Base-by-base conservation (phyloP, 805 yeast species). In the Kregervanrija delftensis region DNA sequence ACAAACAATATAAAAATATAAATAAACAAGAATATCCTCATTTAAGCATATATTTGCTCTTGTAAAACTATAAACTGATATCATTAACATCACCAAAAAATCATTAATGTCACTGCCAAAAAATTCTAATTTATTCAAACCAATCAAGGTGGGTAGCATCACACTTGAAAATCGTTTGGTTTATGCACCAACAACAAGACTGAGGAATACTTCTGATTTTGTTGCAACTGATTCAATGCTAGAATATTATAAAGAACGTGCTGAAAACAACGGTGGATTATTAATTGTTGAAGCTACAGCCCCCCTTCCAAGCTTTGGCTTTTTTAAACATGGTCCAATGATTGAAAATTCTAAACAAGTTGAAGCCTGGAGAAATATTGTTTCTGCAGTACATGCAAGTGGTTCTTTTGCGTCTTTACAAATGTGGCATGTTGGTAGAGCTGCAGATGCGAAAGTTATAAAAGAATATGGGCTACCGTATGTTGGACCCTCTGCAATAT, bases 221-320 rank as follows among this genome's bases (percentile, higher is more conserved):
- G 65, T 67, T 31, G 76, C 81, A 11, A 64, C 72, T 3, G 77
- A 74, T 33, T 66, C 75, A 47, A 65, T 71, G 48, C 56, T 62
- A 12, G 65, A 72, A 47, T 79, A 81, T 59, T 83, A 83, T 55
- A 66, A 57, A 28, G 77, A 78, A 52, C 68, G 86, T 52, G 71
- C 86, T 0, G 55, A 64, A 39, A 61, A 64, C 45, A 74, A 76
- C 13, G 88, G 88, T 13, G 72, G 85, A n/a, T 60, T 83, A 48
- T 49, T 81, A 31, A 72, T 79, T 51, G 64, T 82, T 8, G 89
- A 83, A 58, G 87, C 79, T 11, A 72, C 83, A 1, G 69, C 68
- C 52, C 69, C 71, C 11, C 63, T 77, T 11, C 54, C 63, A 1
- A 44, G 59, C 66, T 67, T 67, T 56, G 64, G 81, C 40, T 66